Base-by-base conservation (phyloP, 2,329 filamentous ascomycete species). In the Colletotrichum neosansevieriae region DNA sequence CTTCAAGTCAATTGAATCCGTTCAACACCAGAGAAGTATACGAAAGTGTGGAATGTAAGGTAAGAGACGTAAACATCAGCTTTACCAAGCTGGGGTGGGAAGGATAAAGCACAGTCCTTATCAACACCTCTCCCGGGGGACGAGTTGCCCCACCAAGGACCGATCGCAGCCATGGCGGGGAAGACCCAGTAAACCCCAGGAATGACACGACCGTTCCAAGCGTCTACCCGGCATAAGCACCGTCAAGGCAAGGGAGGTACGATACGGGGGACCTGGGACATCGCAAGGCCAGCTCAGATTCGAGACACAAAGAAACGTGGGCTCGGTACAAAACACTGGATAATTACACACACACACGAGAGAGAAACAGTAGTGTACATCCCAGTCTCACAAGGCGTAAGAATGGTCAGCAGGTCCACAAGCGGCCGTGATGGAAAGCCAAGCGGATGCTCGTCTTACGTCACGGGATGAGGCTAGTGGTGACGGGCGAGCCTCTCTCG, bases 161-260 rank as follows among this genome's bases (percentile, higher is more conserved):
- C 29, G 51, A 67, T 63, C 49, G 44, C 34, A 47, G 44, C 51
- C 32, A 54, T 56, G 47, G 61, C 65, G 61, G 65, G 65, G 65
- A 58, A 65, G 65, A 58, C 61, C 65, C 53, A 50, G 65, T 47
- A n/a, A 45, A 68, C 59, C 38, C 59, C 59, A 63, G 49, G 59
- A 56, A 44, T 61, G n/a, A 51, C 45, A 50, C 58, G 38, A n/a
- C 36, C 47, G 17, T 11, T 50, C 40, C 44, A 50, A 61, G 58
- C 58, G 36, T 61, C 58, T 51, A 24, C 36, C 58, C 29, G 40
- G 56, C 56, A 58, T 40, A 58, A 21, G 40, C 29, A 7, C 29
- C 29, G 29, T 42, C 21, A 58, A 58, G 38, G 21, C 38, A 42
- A 45, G 54, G 54, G 21, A 58, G 36, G 29, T 13, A 21, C 58